Conservation (phyloP, 257 asterid genomes). For the Verbascum thapsus region DNA sequence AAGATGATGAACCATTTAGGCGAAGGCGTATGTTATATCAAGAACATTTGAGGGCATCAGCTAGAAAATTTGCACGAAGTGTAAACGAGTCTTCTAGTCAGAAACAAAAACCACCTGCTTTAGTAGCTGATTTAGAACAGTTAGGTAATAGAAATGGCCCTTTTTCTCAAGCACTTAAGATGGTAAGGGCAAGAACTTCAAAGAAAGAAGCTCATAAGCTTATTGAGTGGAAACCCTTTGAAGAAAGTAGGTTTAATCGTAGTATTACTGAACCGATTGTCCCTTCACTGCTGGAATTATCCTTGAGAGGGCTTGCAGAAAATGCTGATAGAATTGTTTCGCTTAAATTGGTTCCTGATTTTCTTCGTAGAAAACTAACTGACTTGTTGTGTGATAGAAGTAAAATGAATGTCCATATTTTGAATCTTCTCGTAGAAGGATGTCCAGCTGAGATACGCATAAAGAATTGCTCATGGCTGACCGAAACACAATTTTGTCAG, state of each 20-base stretch:
- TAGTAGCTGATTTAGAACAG: slow-evolving; percentile 35
- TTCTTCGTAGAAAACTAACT: slow-evolving; percentile 50
- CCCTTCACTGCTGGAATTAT: slow-evolving; percentile 69
- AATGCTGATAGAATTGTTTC: slow-evolving; percentile 62
- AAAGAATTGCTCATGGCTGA: slow-evolving; percentile 73
- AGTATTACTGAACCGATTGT: slow-evolving; percentile 23
- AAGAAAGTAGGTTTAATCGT: slow-evolving; percentile 24
- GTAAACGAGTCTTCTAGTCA: slow-evolving; percentile 37
- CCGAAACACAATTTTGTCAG: slow-evolving; percentile 50
- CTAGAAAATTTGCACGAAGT: slow-evolving; percentile 53
- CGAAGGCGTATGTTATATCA: not conserved
- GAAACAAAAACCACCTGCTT: slow-evolving; percentile 38
- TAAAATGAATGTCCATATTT: slow-evolving; percentile 43
- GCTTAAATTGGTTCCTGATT: slow-evolving; percentile 61
- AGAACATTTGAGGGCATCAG: slow-evolving; percentile 32
- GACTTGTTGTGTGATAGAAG: slow-evolving; percentile 58
- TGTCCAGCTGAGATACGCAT: slow-evolving; percentile 69
- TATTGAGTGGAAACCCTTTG: slow-evolving; percentile 55
- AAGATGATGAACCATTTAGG: slow-evolving; percentile 16
- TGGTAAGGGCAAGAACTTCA: slow-evolving; percentile 42
- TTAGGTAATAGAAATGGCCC: slow-evolving; percentile 50
- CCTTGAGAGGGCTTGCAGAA: slow-evolving; percentile 58
- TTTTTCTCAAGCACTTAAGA: slow-evolving; percentile 59
- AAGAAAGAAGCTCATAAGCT: slow-evolving; percentile 33
- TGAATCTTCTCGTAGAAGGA: slow-evolving; percentile 60